Evolutionary conservation across 768 basidiomycete genomes (phyloP).

Genomic region (Suillus alpinus): DNA sequence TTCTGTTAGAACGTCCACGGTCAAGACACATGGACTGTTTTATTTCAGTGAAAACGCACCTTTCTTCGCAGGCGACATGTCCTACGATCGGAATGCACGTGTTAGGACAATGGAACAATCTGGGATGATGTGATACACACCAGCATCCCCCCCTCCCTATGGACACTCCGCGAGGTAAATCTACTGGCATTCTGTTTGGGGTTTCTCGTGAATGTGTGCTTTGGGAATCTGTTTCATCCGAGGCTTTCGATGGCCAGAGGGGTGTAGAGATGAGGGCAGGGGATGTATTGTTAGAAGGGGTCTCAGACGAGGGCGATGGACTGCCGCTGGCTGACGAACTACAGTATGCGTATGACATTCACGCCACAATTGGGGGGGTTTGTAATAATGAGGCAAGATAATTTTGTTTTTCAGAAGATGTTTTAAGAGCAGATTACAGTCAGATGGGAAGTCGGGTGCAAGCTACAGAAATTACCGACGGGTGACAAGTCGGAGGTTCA

Average conservation of each 20-base stretch:
- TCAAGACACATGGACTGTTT: neutral
- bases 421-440: conserved; percentile 21
- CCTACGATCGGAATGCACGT: conserved; percentile 39
- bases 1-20: conserved; percentile 46
- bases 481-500: conserved; percentile 27
- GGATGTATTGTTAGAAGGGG: conserved; percentile 42
- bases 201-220: conserved; percentile 33
- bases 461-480: conserved; percentile 27
- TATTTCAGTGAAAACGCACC: conserved; percentile 39
- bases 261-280: conserved; percentile 38
- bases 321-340: conserved; percentile 46
- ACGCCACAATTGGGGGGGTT: conserved; percentile 8
- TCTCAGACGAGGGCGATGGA: conserved; percentile 46
- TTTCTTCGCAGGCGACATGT: conserved; percentile 83
- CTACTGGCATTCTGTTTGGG: conserved; percentile 45
- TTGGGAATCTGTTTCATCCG: conserved; percentile 31
- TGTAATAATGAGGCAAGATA: conserved; percentile 23
- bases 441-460: conserved; percentile 27
- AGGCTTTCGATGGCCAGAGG: conserved; percentile 34
- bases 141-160: conserved; percentile 78
- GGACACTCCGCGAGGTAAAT: conserved; percentile 50
- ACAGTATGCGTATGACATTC: conserved; percentile 51
- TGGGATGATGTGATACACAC: conserved; percentile 40
- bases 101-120: conserved; percentile 1
- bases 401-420: conserved; percentile 19